phyloP scores from a whole-genome alignment of 768 basidiomycete species.

The Phlegmacium glaucopus region DNA sequence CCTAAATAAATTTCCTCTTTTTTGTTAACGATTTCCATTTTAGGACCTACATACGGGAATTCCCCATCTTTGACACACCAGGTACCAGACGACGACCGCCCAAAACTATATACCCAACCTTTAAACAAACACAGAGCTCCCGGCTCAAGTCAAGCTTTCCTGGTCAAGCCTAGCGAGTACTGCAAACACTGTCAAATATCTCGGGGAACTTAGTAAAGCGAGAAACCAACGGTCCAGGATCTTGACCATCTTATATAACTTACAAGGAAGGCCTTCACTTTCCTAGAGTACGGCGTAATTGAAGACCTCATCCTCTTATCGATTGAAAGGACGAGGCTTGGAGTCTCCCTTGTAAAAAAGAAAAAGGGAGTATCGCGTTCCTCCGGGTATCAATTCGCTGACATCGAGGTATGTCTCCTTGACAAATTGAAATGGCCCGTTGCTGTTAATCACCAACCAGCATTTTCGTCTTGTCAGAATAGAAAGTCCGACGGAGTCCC shows the following conservation, averaged over 20 bases:
- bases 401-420: neutral
- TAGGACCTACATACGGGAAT: slow-evolving; percentile 7
- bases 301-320: neutral
- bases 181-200: neutral
- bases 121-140: neutral
- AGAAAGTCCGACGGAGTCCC: slow-evolving; percentile 40
- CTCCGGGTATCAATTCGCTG: neutral
- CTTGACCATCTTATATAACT: neutral
- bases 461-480: slow-evolving; percentile 8
- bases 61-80: neutral
- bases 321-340: neutral
- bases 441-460: slow-evolving; percentile 9
- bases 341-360: neutral
- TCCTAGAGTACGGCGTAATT: neutral
- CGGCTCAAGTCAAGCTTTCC: neutral
- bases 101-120: neutral
- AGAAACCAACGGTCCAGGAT: neutral
- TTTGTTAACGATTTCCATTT: neutral
- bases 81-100: neutral
- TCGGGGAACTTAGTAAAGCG: neutral
- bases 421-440: neutral
- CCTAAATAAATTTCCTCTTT: slow-evolving; percentile 2
- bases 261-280: neutral
- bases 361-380: neutral
- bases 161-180: neutral